These are phyloP conservation scores for Mesembryanthemum crystallinum DNA, from an alignment of 148 eudicot genomes.

Conservation along the genomic window DNA sequence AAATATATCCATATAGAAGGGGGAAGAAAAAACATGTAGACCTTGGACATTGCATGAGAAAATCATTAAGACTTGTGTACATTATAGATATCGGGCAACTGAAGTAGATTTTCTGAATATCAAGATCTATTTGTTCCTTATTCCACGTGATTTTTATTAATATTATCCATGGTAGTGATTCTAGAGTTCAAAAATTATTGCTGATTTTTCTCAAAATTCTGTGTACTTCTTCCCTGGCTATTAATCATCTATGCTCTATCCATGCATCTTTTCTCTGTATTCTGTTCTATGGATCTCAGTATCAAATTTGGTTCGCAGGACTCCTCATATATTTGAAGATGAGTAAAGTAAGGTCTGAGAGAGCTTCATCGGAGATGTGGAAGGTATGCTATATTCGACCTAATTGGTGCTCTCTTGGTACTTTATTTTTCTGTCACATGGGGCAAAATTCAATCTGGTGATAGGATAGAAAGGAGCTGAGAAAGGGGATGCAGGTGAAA, in stretches of 20 bases:
- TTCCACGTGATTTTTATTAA: not conserved
- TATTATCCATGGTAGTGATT: not conserved
- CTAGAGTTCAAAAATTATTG: not conserved
- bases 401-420: not conserved
- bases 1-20: no score
- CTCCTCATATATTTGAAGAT: conserved; percentile 68
- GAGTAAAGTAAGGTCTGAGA: conserved; percentile 91
- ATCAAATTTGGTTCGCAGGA: conserved; percentile 45
- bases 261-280: not conserved
- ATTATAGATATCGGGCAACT: not conserved
- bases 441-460: not conserved
- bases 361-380: conserved; percentile 83
- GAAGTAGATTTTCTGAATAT: not conserved
- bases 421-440: not conserved
- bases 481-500: not conserved
- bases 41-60: no score
- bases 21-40: no score
- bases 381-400: conserved; percentile 52
- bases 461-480: not conserved
- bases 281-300: conserved; percentile 1
- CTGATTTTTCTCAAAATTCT: not conserved
- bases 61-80: not conserved
- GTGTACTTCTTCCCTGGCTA: not conserved
- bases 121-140: not conserved
- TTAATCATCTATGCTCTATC: not conserved